Conservation (phyloP, 202 grass and related monocot species). For the Sporobolus alterniflorus region DNA sequence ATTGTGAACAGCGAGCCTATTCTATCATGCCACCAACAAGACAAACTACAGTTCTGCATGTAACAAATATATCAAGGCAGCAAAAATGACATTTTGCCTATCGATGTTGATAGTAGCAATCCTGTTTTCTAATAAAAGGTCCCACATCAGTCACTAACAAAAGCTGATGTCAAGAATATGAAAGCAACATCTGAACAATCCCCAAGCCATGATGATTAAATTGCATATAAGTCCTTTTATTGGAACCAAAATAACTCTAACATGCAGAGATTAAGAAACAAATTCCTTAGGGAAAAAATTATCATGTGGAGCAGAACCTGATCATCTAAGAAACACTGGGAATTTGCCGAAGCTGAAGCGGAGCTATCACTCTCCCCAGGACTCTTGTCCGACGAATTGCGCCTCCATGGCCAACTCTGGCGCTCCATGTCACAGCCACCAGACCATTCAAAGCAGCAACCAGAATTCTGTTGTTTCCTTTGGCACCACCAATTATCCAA, state of each 20-base stretch:
- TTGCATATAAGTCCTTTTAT: neutral
- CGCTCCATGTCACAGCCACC: slow-evolving; percentile 44
- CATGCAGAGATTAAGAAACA: neutral
- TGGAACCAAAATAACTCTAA: neutral
- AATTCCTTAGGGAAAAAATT: slow-evolving; percentile 3
- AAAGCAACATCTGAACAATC: slow-evolving; percentile 35
- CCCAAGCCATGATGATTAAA: slow-evolving; percentile 20
- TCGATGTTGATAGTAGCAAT: slow-evolving; percentile 11
- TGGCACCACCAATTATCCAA: neutral
- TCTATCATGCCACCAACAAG: slow-evolving; percentile 4
- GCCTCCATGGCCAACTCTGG: slow-evolving; percentile 52
- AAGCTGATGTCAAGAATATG: slow-evolving; percentile 13
- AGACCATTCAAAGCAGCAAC: slow-evolving; percentile 43
- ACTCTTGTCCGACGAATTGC: slow-evolving; percentile 49
- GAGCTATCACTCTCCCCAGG: slow-evolving; percentile 48
- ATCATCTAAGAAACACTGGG: slow-evolving; percentile 24
- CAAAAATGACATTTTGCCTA: slow-evolving; percentile 32
- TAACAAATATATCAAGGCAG: slow-evolving; percentile 14
- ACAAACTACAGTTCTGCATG: slow-evolving; percentile 11
- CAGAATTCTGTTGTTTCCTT: neutral
- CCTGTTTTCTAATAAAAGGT: slow-evolving; percentile 4
- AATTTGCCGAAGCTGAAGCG: slow-evolving; percentile 35
- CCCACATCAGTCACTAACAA: neutral
- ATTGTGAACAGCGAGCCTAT: neutral
- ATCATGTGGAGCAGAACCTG: slow-evolving; percentile 52